Base-by-base conservation (phyloP, 1,284 basidiomycete species). In the Puccinia polysora region DNA sequence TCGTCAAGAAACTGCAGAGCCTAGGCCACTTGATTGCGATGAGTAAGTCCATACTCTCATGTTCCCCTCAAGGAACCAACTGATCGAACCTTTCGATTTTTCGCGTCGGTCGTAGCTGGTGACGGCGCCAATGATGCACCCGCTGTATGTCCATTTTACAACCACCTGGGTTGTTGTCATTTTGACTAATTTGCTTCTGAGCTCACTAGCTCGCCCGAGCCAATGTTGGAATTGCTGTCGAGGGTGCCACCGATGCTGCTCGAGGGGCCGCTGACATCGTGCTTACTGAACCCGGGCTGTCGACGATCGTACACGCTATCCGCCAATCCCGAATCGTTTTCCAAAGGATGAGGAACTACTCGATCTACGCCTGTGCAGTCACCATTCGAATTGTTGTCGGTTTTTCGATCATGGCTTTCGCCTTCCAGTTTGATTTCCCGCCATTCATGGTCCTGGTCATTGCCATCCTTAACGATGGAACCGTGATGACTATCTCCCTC, bases 301-400 rank as follows among this genome's bases (percentile, higher is more conserved):
- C 91, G 65, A 95, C 92, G 81, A 96, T 96, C 80, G 90, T 95
- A 77, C 91, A 94, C 83, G 91, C 92, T 81, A 96, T 96, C 82
- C 89, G 90, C 78, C 90, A 90, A 77, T 93, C 91, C 64, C 91
- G 92, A 85, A 83, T 92, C 82, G 94, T 96, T 82, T 96, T 96
- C 89, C 91, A 94, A 81, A 89, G 92, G 83, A 95, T 96, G 91
- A 84, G 91, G 78, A 94, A 93, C 86, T 95, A 95, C 84, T 88
- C 91, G 7, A 93, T 94, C 85, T 73, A 73, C 28, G 73, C 73
- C 20, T 73, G 73, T 30, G 63, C 72, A 18, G 72, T 73, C 18
- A 73, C 72, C 30, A 73, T 73, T 30, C 72, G 72, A 32, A 73
- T 73, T 34, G 73, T 73, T 30, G 73, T 73, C 34, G 65, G 73